Evolutionary conservation across 257 asterid genomes (phyloP).

Genomic region (Plantago major): DNA sequence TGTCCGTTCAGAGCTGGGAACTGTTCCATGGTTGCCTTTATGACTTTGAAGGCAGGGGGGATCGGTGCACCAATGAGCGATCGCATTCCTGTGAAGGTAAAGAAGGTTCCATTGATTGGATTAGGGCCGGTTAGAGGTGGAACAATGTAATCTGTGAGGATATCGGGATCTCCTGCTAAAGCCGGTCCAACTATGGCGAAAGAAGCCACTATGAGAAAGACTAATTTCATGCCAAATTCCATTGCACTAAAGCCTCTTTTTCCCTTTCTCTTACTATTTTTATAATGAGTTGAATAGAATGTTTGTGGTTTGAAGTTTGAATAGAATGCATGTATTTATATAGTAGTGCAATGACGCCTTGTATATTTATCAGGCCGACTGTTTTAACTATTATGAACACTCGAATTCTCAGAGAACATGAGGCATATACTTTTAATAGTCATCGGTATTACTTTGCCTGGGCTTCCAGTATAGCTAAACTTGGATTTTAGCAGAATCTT

Average conservation of each 20-base stretch:
- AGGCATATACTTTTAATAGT: too few species aligned
- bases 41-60: slow-evolving; percentile 34
- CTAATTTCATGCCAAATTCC: slow-evolving; percentile 16
- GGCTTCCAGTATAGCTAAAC: too few species aligned
- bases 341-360: neutral
- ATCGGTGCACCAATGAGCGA: slow-evolving; percentile 28
- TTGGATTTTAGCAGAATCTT: too few species aligned
- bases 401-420: too few species aligned
- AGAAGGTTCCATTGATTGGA: slow-evolving; percentile 29
- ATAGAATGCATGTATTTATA: slow-evolving; percentile 2
- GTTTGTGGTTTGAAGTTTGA: neutral
- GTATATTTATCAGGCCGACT: too few species aligned
- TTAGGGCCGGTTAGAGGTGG: slow-evolving; percentile 21
- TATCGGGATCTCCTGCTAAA: slow-evolving; percentile 43
- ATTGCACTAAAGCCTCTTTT: neutral
- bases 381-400: too few species aligned
- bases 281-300: neutral
- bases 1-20: slow-evolving; percentile 48
- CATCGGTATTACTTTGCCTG: too few species aligned
- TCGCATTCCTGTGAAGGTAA: slow-evolving; percentile 48
- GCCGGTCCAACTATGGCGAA: slow-evolving; percentile 16
- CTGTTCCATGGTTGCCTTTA: slow-evolving; percentile 39
- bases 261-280: neutral
- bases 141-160: slow-evolving; percentile 40
- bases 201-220: slow-evolving; percentile 14